Percentiles rank a stretch among this genome's conserved stretches.
Evolutionary conservation across 495 filamentous ascomycete species (phyloP).

Genomic region (Penicillium riverlandense): DNA sequence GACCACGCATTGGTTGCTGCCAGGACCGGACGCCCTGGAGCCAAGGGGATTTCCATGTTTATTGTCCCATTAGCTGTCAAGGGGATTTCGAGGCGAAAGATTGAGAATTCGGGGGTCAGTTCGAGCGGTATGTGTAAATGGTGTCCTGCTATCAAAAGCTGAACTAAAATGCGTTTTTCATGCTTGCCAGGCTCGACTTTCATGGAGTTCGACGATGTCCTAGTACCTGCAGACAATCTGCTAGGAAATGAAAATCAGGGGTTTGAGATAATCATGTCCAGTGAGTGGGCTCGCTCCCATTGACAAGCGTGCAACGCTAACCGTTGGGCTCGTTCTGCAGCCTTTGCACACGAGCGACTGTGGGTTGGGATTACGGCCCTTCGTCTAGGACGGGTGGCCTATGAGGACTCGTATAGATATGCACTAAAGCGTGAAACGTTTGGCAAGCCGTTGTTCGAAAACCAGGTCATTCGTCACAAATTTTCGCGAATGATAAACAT

Average conservation of each 20-base stretch:
- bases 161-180: too few species aligned
- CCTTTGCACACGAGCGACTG: conserved; percentile 8
- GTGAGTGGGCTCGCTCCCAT: background rate
- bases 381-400: conserved; percentile 6
- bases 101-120: conserved; percentile 11
- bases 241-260: conserved; percentile 69
- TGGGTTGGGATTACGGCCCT: conserved; percentile 13
- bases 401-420: conserved; percentile 9
- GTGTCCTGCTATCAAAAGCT: too few species aligned
- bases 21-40: conserved; percentile 4
- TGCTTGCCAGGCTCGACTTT: conserved; percentile 54
- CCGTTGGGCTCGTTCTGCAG: background rate
- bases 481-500: conserved; percentile 6
- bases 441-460: conserved; percentile 8
- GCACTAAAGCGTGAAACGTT: conserved; percentile 9
- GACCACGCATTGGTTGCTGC: conserved; percentile 6
- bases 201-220: conserved; percentile 69
- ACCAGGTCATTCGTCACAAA: conserved; percentile 8
- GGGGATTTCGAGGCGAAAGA: conserved; percentile 5
- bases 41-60: conserved; percentile 9
- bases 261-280: conserved; percentile 59
- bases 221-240: conserved; percentile 65
- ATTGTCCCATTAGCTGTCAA: conserved; percentile 5
- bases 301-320: background rate
- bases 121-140: conserved; percentile 25